Base-by-base conservation (phyloP, 257 asterid species). In the Solanum acaule region DNA sequence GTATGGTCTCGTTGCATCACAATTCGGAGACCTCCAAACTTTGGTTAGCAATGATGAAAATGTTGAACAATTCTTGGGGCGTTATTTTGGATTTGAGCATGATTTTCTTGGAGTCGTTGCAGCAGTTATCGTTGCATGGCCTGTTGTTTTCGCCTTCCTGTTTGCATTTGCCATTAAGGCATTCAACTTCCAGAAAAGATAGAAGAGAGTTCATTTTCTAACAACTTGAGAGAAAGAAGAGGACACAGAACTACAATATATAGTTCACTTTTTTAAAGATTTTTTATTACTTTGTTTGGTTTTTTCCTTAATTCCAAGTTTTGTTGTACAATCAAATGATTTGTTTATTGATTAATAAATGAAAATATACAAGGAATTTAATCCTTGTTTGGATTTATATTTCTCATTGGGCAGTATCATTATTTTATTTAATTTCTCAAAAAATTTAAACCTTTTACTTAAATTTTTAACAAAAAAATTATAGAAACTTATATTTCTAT, bases 111-210 rank as follows among this genome's bases (percentile, higher is more conserved):
- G 94, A 83, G 88, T 79, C 1, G 93, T 92, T 83, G 96, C 94
- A 8, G 94, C 34, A 12, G 77, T 84, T 15, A 35, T 89, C 44
- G 72, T 92, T n/a, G 94, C 89, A n/a, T 77, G 90, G 56, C 34
- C 91, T 4, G 34, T 92, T 75, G 15, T 92, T 67, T 95, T 94
- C 59, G 91, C 92, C 78, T 86, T 90, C 88, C 40, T 67, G 25
- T 95, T 95, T 83, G 95, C 93, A 40, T 76, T 25, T 23, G 86
- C 91, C 46, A 93, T 93, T 40, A 94, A 88, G 92, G 40, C 91
- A 7, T 90, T 95, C 86, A 95, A 94, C 75, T 94, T 92, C 91
- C 95, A 95, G 83, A 95, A 86, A 71, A 90, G 98, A 76, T 95
- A 59, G 0, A 86, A 84, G 11, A 49, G 84, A 81, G 25, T 81